Evolutionary conservation across 768 basidiomycete species (phyloP), one percentile per base, ranked within the genome.

Genomic region (Trametes punicea): DNA sequence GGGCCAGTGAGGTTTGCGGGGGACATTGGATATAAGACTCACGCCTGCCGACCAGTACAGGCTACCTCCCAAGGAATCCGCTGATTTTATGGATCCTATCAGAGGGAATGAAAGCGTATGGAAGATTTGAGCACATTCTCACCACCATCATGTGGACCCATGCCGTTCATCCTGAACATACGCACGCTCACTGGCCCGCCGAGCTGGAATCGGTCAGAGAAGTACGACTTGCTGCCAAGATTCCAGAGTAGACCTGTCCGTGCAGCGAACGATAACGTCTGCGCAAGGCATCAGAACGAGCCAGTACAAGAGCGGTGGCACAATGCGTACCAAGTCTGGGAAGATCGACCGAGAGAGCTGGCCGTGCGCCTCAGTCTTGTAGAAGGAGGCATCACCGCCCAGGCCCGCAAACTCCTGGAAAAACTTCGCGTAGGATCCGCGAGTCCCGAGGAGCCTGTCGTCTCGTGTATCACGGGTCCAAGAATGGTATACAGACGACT

Each of bases 181-280:
- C 97, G 77, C 0, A 98, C 77, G 50, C 84, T 91, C 6, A 87
- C 81, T 0, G 97, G 94, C 0, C 97, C 97, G 23, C 97, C 97
- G 0, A 98, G 79, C 61, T 96, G 94, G 69, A 93, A 93, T 5
- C 93, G 83, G 71, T 99, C 97, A 1, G 84, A 78, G 64, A 91
- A 88, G 21, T 84, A 78, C 6, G 81, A 77, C 11, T 75, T 70
- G 10, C 75, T 71, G 10, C 74, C 72, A 6, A 96, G 69, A 44
- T 85, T 81, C 66, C 82, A 82, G 10, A 98, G 72, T 23, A 90
- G 55, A 2, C 95, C 95, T 0, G 83, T 74, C 8, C 87, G 78
- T 2, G 84, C 83, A 3, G 88, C 81, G 13, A 96, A 73, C 0
- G 93, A 93, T 36, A 90, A 59, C 2, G 85, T 81, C 94, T 95